These are phyloP conservation scores for Suillus variegatus DNA, from an alignment of 768 basidiomycete genomes.

Conservation along the genomic window DNA sequence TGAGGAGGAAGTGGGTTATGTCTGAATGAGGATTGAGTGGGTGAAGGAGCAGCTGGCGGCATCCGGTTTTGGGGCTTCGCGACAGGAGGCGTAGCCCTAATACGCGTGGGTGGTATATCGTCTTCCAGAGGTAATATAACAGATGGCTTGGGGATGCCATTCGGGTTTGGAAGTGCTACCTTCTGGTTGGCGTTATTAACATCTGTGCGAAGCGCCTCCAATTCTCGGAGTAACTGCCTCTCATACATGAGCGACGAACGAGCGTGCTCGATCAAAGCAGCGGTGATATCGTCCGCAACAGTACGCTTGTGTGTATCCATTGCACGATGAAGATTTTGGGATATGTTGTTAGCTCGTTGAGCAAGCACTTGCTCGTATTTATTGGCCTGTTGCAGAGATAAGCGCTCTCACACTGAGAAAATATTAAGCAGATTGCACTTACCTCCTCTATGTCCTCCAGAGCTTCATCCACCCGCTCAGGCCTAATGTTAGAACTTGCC, in stretches of 20 bases:
- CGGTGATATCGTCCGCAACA: constrained; percentile 89
- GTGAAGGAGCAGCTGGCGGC: constrained; percentile 16
- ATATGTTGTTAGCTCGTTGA: constrained; percentile 88
- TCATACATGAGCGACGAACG: constrained; percentile 92
- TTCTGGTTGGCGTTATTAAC: constrained; percentile 69
- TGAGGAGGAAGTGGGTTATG: constrained; percentile 41
- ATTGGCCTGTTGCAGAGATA: constrained; percentile 61
- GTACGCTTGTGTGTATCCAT: constrained; percentile 82
- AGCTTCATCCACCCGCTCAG: constrained; percentile 87
- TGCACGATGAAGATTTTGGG: constrained; percentile 87
- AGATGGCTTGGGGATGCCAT: constrained; percentile 60
- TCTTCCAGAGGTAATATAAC: constrained; percentile 68
- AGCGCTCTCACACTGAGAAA: constrained; percentile 4
- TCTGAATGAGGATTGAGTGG: constrained; percentile 24
- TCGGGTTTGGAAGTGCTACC: constrained; percentile 44
- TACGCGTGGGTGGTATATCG: constrained; percentile 37
- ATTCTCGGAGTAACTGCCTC: constrained; percentile 81
- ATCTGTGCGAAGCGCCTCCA: constrained; percentile 82
- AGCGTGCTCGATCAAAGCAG: constrained; percentile 90
- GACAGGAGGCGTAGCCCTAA: constrained; percentile 19
- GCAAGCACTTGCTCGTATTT: constrained; percentile 86
- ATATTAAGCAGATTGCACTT: constrained; percentile 13
- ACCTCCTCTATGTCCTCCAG: constrained; percentile 94
- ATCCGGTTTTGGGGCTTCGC: constrained; percentile 23
- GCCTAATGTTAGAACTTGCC: constrained; percentile 80